phyloP scores from a whole-genome alignment of 176 grass and related monocot genomes.

The Ananas comosus region DNA sequence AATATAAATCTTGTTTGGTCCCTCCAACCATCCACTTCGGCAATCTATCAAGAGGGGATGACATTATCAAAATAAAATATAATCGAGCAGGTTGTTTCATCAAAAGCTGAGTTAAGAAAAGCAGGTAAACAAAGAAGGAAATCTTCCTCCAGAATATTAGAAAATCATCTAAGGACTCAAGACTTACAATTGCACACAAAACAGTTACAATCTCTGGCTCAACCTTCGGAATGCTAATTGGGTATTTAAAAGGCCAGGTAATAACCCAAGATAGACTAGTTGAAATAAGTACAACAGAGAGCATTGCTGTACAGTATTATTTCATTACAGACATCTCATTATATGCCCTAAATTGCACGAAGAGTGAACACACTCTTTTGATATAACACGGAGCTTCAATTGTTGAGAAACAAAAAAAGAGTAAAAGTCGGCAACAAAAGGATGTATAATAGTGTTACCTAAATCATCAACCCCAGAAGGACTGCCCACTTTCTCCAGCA shows the following conservation, averaged over 20 bases:
- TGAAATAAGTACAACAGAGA: no score
- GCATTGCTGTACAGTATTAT: no score
- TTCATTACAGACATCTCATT: no score
- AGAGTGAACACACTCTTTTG: background rate
- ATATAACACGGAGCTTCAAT: background rate
- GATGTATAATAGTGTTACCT: constrained; percentile 15
- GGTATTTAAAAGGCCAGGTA: no score
- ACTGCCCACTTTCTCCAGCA: constrained; percentile 87
- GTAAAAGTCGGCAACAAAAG: background rate
- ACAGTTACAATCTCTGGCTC: background rate
- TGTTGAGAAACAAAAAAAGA: background rate
- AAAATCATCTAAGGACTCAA: background rate
- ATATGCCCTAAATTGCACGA: background rate
- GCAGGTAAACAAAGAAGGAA: background rate
- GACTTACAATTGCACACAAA: background rate
- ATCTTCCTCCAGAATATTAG: background rate
- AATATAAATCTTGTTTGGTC: constrained; percentile 76
- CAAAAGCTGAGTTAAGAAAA: background rate
- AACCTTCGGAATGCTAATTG: no score
- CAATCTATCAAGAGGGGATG: constrained; percentile 43
- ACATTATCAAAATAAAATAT: background rate
- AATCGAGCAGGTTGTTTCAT: background rate
- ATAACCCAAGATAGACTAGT: no score
- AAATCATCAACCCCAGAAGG: constrained; percentile 55
- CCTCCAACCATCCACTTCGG: constrained; percentile 81